Evolutionary conservation across 352 stramenopile genomes (phyloP), one percentile per base, ranked within the genome.

Genomic region (Globisporangium okanoganense): DNA sequence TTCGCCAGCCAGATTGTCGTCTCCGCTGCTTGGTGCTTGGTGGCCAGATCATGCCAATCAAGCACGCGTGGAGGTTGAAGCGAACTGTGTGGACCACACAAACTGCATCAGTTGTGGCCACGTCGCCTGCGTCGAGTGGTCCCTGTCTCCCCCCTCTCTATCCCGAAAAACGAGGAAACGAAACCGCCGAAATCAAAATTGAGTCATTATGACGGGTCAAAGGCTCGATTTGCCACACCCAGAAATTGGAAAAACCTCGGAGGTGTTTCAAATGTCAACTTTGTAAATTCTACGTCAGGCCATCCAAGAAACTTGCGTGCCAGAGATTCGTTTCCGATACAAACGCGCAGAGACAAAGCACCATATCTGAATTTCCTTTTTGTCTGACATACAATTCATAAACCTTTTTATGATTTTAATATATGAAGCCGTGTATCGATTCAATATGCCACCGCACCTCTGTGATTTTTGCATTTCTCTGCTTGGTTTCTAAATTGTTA

Each of bases 321-420:
- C 25, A 54, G 25, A 54, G 47, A 54, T 54, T 54, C 47, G 47
- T 54, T 54, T 54, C 47, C 44, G 5, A 54, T 54, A 38, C 47
- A 54, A 54, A 36, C 25, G 47, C 47, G 13, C 47, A 54, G 47
- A 53, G 25, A 54, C 47, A 31, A 38, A 33, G 14, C 47, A 45
- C 3, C 36, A 18, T 5, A 43, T 6, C 36, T 7, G 3, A 40
- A 18, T 33, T 33, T 6, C 36, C 36, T 43, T 43, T 18, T 43
- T n/a, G 5, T n/a, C 12, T 2, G 0, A 12, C 12, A 43, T 43
- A 43, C 5, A 3, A 3, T 6, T 33, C 6, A 33, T 7, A 33
- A 33, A 3, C 29, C 29, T 33, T 33, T 33, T 33, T 33, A 33
- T 6, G 3, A 3, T 33, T 33, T 6, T 33, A 33, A 7, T 7